Base-by-base conservation (phyloP, 768 basidiomycete species). In the Lactarius deliciosus region DNA sequence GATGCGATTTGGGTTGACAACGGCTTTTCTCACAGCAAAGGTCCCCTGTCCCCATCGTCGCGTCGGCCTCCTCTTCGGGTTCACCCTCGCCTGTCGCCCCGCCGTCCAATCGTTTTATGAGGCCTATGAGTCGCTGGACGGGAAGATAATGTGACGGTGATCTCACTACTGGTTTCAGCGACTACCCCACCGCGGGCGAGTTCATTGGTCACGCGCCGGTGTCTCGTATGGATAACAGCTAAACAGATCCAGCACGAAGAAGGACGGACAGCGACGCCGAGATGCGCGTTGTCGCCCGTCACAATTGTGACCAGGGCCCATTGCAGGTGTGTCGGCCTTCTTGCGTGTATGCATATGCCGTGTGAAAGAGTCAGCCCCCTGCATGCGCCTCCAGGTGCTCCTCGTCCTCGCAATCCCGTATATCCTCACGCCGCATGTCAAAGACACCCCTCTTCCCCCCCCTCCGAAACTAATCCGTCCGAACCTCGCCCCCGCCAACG, bases 1-100 rank as follows among this genome's bases (percentile, higher is more conserved):
- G 15, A 15, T 20, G 54, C 4, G 13, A 16, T 30, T 43, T 2
- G 20, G 20, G 20, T n/a, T 9, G 4, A 15, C 6, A 7, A 6
- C 43, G 11, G 16, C 5, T n/a, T 20, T 20, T 55, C 32, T 25
- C 36, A 2, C 16, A 38, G 36, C 7, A 11, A 38, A 38, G 11
- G 11, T 11, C 2, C 22, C 45, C 34, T 60, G 60, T 50, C 65
- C 36, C 36, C 3, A 1, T 2, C 11, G 34, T 36, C 20, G 36
- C 56, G 28, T 54, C 57, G 3, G 15, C 28, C 2, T 30, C 61
- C 0, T 10, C 57, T 2, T 63, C 41, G 2, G 28, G 63, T 8
- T 63, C 57, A 36, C 41, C 61, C n/a, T 67, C 66, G 1, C 61
- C 53, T 11, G 60, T 67, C 38, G 57, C 61, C 2, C 57, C 57